These are phyloP conservation scores for Annona squamosa DNA, from an alignment of 164 flowering plant species.

Conservation along the genomic window DNA sequence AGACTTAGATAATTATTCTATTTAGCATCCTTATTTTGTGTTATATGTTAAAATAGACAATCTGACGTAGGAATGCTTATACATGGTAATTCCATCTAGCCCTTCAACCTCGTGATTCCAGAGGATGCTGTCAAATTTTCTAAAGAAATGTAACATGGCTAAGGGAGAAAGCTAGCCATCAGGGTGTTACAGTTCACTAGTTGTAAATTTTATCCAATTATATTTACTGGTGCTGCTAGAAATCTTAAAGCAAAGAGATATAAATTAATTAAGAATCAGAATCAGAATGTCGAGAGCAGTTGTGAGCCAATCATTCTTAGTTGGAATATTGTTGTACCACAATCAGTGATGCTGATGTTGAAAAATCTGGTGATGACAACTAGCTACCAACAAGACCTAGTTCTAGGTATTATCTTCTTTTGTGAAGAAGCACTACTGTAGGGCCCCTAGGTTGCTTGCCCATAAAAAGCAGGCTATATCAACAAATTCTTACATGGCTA, in stretches of 20 bases:
- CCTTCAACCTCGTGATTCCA: too few species aligned
- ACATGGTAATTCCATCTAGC: too few species aligned
- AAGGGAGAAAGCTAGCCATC: too few species aligned
- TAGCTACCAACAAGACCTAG: constrained; percentile 61
- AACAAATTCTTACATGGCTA: constrained; percentile 17
- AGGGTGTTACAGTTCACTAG: neutral
- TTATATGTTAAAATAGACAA: too few species aligned
- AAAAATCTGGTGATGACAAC: constrained; percentile 35
- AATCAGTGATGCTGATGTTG: constrained; percentile 52
- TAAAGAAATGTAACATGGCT: too few species aligned
- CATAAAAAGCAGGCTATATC: constrained; percentile 39
- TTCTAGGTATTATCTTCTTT: constrained; percentile 45
- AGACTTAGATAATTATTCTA: too few species aligned
- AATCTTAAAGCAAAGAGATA: neutral
- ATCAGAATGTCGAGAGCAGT: neutral
- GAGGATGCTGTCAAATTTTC: too few species aligned
- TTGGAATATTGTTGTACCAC: constrained; percentile 45
- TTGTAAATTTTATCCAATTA: neutral
- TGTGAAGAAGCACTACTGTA: constrained; percentile 9
- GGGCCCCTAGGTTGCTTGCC: constrained; percentile 31
- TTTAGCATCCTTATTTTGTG: too few species aligned
- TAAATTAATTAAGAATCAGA: neutral
- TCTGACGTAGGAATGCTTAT: too few species aligned
- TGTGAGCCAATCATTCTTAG: neutral
- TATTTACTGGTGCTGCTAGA: neutral